Evolutionary conservation across 805 yeast genomes (phyloP).

Genomic region (Schizosaccharomyces cryophilus): DNA sequence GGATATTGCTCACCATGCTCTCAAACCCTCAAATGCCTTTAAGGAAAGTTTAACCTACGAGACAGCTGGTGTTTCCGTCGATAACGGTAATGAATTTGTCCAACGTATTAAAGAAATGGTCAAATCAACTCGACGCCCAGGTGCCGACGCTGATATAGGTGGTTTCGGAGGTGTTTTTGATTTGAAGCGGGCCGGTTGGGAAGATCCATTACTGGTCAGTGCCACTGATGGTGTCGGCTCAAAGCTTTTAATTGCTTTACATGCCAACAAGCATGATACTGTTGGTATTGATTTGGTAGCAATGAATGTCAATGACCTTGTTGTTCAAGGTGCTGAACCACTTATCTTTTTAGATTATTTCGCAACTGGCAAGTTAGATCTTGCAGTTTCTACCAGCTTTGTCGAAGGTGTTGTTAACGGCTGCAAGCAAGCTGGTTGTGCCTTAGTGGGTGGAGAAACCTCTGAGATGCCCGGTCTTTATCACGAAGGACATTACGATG

Average conservation of each 20-base stretch:
- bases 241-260: slow-evolving; percentile 82
- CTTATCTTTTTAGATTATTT: slow-evolving; percentile 83
- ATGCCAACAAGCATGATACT: slow-evolving; percentile 70
- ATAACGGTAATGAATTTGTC: slow-evolving; percentile 74
- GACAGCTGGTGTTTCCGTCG: slow-evolving; percentile 92
- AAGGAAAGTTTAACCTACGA: slow-evolving; percentile 47
- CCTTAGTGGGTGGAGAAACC: slow-evolving; percentile 96
- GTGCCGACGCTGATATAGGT: slow-evolving; percentile 94
- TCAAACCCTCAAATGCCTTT: slow-evolving; percentile 24
- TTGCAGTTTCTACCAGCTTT: slow-evolving; percentile 60
- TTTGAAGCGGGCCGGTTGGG: slow-evolving; percentile 63
- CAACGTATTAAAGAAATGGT: slow-evolving; percentile 77
- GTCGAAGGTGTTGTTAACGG: slow-evolving; percentile 94
- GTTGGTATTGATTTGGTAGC: slow-evolving; percentile 97
- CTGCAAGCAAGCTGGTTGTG: slow-evolving; percentile 85
- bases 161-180: slow-evolving; percentile 97
- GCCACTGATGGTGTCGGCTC: slow-evolving; percentile 99
- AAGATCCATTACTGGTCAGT: slow-evolving; percentile 57
- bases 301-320: slow-evolving; percentile 93
- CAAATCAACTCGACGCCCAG: slow-evolving; percentile 76
- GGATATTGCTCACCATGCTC: slow-evolving; percentile 92
- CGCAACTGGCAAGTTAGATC: slow-evolving; percentile 81
- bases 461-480: slow-evolving; percentile 99
- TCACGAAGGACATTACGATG: slow-evolving; percentile 83
- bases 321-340: slow-evolving; percentile 98